These are phyloP conservation scores for Kluyveromyces wickerhamii DNA, from an alignment of 805 yeast genomes.

Conservation along the genomic window DNA sequence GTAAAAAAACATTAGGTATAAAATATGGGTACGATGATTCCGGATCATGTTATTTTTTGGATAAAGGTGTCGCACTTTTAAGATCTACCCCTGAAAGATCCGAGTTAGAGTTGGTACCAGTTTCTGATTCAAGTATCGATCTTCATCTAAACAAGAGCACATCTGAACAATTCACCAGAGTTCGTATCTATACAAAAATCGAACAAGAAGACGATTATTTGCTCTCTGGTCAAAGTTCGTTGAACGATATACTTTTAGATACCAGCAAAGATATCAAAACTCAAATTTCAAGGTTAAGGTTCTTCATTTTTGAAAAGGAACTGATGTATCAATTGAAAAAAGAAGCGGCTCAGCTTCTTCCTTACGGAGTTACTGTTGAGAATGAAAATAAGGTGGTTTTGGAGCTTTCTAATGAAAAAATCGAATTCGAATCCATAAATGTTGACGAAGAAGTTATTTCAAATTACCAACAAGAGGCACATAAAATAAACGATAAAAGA, in stretches of 20 bases:
- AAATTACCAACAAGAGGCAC: slow-evolving; percentile 33
- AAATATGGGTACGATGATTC: slow-evolving; percentile 89
- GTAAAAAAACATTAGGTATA: slow-evolving; percentile 57
- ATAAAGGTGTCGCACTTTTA: slow-evolving; percentile 69
- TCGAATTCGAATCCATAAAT: slow-evolving; percentile 63
- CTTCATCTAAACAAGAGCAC: slow-evolving; percentile 8
- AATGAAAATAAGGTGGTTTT: slow-evolving; percentile 55
- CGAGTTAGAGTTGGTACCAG: slow-evolving; percentile 36
- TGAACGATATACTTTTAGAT: slow-evolving; percentile 14
- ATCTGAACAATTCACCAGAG: slow-evolving; percentile 42
- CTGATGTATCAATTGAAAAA: slow-evolving; percentile 66
- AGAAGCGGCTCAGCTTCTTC: slow-evolving; percentile 64
- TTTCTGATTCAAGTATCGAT: slow-evolving; percentile 27
- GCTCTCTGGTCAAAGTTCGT: slow-evolving; percentile 49
- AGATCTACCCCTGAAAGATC: slow-evolving; percentile 36
- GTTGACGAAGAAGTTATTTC: slow-evolving; percentile 31
- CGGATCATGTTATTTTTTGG: slow-evolving; percentile 63
- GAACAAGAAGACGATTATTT: slow-evolving; percentile 45
- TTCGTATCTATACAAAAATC: slow-evolving; percentile 48
- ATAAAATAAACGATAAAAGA: slow-evolving; percentile 35
- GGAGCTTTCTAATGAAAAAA: slow-evolving; percentile 54
- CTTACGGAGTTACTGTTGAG: slow-evolving; percentile 61
- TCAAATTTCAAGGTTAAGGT: slow-evolving; percentile 61
- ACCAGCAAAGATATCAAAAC: slow-evolving; percentile 35
- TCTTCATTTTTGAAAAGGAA: slow-evolving; percentile 80